Base-by-base conservation (phyloP, 2,329 filamentous ascomycete species). In the Beauveria caledonica region DNA sequence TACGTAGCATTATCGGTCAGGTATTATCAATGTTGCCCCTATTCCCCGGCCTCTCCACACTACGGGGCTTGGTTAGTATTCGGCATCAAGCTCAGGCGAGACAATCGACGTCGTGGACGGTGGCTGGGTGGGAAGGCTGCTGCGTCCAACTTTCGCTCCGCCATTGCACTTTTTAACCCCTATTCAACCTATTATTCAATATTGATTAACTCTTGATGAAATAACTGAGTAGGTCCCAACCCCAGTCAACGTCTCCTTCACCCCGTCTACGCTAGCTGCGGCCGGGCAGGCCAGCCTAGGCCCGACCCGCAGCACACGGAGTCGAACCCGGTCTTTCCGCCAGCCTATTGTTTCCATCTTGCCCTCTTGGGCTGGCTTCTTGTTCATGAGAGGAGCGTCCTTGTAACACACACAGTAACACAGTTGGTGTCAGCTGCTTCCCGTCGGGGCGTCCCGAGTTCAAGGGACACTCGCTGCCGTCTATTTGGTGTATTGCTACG, bases 241-340 rank as follows among this genome's bases (percentile, higher is more conserved):
- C 48, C 46, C n/a, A n/a, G 36, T 51, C 56, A 19, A 42, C 25
- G 19, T 57, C 54, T 58, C 46, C 33, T 21, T 36, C 36, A 23
- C 56, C 46, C 36, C 21, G 50, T 23, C 44, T 21, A 21, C 51
- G 33, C 44, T 54, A 60, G 51, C 51, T 44, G 33, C 36, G 45
- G 46, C 51, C 45, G 27, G 50, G 36, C 45, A 58, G 45, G 54
- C 23, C 53, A 46, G 15, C 40, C 27, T 21, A 46, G 27, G n/a
- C 19, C 42, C 39, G 58, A 33, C 58, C 58, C 58, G 58, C 58
- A 60, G 27, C 19, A 36, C 29, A 40, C 50, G 58, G 58, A 60
- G 58, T 27, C 33, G 21, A 60, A 60, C 50, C 58, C 50, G 58
- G 50, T 19, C 29, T 60, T 55, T 51, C 58, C 51, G 44, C 44